Evolutionary conservation across 2,329 filamentous ascomycete genomes (phyloP), one percentile per base, ranked within the genome.

Genomic region (Ophiostoma himal-ulmi): DNA sequence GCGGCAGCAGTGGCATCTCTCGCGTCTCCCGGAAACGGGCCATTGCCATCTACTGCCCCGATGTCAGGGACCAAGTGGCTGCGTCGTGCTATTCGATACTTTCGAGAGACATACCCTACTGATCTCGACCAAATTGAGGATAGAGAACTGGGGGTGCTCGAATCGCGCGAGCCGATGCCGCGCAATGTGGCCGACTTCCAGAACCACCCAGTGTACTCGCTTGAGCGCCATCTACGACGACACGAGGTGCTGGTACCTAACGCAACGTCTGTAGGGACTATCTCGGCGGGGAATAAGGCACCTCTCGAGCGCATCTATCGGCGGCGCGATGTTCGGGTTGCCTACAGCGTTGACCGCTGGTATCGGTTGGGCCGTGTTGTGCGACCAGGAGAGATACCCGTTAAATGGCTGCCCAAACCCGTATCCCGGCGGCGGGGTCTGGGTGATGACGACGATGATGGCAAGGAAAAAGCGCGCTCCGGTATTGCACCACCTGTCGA

Each of bases 111-210:
- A 8, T 77, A 76, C 66, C 77, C 76, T 2, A 84, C 80, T 26
- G 90, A 95, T 74, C 82, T 94, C 62, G 94, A 97, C 75, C 89
- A 94, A 77, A 88, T 96, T 60, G 95, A 99, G 78, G 86, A 93
- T 72, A 89, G 86, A 17, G 91, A 95, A 76, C 82, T 99, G 11
- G 83, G 85, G 3, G 87, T 88, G 5, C 85, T 87, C 70, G 89
- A 92, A 74, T 88, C 89, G 0, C 84, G 86, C 34, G 95, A 99
- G 81, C 87, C 88, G 0, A 94, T 97, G 88, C 94, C 93, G 0
- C 89, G 88, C 70, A 96, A 93, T 75, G 87, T 97, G 1, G 87
- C 90, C 69, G 93, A 96, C 77, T 96, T 96, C 77, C 96, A 94
- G 77, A 86, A 91, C 72, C 94, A 97, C 77, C 93, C 93, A 0